A percentile compares a stretch with the other conserved stretches of the same genome.
Conservation (phyloP, 352 stramenopile genomes). For the Pythium biforme region DNA sequence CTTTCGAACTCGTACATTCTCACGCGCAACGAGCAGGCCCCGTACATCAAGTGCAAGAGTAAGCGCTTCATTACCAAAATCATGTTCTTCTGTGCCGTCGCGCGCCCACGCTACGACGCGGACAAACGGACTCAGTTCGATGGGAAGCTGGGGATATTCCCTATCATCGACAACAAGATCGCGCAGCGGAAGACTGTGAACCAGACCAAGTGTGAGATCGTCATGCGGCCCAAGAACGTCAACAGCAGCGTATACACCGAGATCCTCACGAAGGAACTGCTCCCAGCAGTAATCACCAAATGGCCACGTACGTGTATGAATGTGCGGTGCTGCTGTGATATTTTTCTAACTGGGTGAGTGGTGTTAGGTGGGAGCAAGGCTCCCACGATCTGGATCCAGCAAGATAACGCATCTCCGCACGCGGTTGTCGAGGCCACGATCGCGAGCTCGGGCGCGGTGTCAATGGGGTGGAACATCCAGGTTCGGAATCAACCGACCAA, state of each 20-base stretch:
- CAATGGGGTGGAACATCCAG: neutral
- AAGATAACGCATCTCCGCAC: slow-evolving; percentile 5
- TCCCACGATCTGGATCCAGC: neutral
- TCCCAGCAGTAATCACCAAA: neutral
- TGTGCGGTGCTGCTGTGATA: neutral
- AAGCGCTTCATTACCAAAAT: slow-evolving; percentile 33
- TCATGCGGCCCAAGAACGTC: neutral
- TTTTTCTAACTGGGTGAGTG: neutral
- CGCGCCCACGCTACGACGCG: slow-evolving; percentile 12
- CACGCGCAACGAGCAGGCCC: neutral
- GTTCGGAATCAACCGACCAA: slow-evolving; percentile 13
- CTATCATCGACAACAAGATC: neutral
- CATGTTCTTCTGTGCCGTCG: slow-evolving; percentile 27
- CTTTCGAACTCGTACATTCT: slow-evolving; percentile 13
- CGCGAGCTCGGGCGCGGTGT: neutral
- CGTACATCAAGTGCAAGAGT: slow-evolving; percentile 1
- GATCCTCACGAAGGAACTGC: neutral
- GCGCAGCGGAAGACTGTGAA: slow-evolving; percentile 11
- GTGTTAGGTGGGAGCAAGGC: neutral
- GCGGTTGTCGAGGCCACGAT: neutral
- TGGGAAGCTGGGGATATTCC: slow-evolving; percentile 16
- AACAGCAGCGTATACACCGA: slow-evolving; percentile 1
- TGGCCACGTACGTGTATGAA: neutral
- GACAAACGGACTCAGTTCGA: neutral
- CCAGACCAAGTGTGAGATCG: neutral